Conservation (phyloP, 192 early-diverging fungal species). For the Entophlyctis helioformis region DNA sequence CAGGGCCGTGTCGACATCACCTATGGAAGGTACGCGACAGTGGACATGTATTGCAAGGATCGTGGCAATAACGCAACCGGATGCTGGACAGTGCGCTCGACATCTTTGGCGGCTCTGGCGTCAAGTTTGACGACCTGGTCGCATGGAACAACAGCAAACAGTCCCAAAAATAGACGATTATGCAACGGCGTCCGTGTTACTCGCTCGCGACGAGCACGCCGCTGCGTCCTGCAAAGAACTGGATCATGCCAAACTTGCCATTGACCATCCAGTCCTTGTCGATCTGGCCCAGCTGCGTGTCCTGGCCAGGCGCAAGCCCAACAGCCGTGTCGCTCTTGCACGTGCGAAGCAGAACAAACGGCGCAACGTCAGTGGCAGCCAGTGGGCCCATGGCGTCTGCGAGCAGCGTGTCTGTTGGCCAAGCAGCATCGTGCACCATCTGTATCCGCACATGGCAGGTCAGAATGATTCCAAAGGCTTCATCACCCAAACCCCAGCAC, state of each 20-base stretch:
- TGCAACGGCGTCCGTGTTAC: too few species aligned
- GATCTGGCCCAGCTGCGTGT: slow-evolving; percentile 29
- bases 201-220: too few species aligned
- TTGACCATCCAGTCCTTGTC: slow-evolving; percentile 37
- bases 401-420: slow-evolving; percentile 77
- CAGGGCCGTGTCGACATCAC: slow-evolving; percentile 83
- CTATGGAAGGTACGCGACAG: slow-evolving; percentile 60
- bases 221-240: too few species aligned
- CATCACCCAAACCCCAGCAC: neutral
- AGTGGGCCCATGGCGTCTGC: slow-evolving; percentile 67
- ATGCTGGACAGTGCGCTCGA: slow-evolving; percentile 93
- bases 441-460: neutral
- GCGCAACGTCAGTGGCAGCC: slow-evolving; percentile 23
- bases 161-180: too few species aligned
- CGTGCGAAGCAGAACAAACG: slow-evolving; percentile 68
- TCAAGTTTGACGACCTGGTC: slow-evolving; percentile 62
- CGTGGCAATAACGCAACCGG: too few species aligned
- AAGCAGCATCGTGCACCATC: slow-evolving; percentile 81
- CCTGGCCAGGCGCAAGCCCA: slow-evolving; percentile 49
- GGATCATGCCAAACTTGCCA: too few species aligned
- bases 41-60: neutral
- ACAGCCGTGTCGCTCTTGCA: slow-evolving; percentile 77
- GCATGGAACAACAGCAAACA: slow-evolving; percentile 34
- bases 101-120: slow-evolving; percentile 84
- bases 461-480: neutral